Conservation (phyloP, 345 rosid genomes). For the Aquilaria sinensis region DNA sequence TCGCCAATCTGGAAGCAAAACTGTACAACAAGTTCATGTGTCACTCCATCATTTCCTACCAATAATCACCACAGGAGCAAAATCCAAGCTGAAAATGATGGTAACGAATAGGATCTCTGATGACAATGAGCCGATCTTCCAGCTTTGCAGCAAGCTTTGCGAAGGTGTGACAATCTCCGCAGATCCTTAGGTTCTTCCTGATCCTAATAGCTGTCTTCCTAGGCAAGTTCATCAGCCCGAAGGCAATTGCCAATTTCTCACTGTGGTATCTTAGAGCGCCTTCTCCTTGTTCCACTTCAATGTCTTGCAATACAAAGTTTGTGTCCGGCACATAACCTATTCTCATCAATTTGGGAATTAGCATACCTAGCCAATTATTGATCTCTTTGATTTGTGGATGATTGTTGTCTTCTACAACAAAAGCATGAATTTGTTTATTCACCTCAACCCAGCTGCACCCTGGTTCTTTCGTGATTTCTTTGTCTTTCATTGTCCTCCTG, state of each 20-base stretch:
- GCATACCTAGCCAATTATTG: slow-evolving; percentile 23
- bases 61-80: slow-evolving; percentile 56
- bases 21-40: no score
- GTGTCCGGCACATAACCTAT: slow-evolving; percentile 52
- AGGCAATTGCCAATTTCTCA: slow-evolving; percentile 51
- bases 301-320: slow-evolving; percentile 45
- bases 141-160: slow-evolving; percentile 40
- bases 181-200: slow-evolving; percentile 53
- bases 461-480: slow-evolving; percentile 43
- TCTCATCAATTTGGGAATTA: slow-evolving; percentile 28
- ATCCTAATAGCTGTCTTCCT: slow-evolving; percentile 37
- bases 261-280: slow-evolving; percentile 47
- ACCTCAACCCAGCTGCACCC: slow-evolving; percentile 73
- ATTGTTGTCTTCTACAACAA: slow-evolving; percentile 43
- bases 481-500: slow-evolving; percentile 35
- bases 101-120: slow-evolving; percentile 50
- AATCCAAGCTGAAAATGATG: slow-evolving; percentile 48
- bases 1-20: no score
- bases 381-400: slow-evolving; percentile 41
- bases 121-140: slow-evolving; percentile 36
- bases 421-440: slow-evolving; percentile 48
- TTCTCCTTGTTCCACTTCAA: slow-evolving; percentile 55
- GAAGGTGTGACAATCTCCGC: slow-evolving; percentile 53
- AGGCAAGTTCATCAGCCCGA: slow-evolving; percentile 34
- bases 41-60: slow-evolving; percentile 20